Evolutionary conservation across 1,284 basidiomycete genomes (phyloP).

Genomic region (Ceraceosorus bombacis): DNA sequence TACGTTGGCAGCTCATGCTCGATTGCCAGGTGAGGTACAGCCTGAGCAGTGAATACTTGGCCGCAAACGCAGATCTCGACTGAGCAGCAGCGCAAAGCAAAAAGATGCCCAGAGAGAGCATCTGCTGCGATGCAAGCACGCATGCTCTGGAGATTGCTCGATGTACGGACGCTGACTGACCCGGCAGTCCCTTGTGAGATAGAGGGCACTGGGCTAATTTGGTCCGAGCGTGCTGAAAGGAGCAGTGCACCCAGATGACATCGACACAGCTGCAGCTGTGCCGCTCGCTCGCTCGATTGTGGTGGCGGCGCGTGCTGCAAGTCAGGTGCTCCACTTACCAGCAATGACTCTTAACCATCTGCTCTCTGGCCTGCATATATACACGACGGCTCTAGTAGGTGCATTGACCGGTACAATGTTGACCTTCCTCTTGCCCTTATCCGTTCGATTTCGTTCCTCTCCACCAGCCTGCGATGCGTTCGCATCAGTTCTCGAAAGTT

Average conservation of each 20-base stretch:
- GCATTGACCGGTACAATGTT: constrained; percentile 53
- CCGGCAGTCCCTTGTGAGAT: constrained; percentile 25
- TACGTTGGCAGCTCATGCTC: no score
- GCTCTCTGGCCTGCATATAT: constrained; percentile 81
- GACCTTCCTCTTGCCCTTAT: constrained; percentile 15
- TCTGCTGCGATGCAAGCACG: background rate
- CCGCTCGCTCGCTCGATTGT: no score
- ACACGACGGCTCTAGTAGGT: constrained; percentile 80
- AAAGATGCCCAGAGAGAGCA: background rate
- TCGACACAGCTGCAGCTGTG: background rate
- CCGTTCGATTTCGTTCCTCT: constrained; percentile 2
- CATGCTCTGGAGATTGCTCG: background rate
- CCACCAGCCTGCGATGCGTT: constrained; percentile 2
- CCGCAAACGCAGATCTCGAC: background rate
- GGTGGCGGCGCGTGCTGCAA: no score
- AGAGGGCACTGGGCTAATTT: constrained; percentile 34
- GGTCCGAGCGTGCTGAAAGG: constrained; percentile 14
- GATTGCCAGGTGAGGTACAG: no score
- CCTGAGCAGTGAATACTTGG: no score
- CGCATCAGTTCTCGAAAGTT: background rate
- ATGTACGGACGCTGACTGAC: constrained; percentile 20
- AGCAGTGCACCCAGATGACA: background rate
- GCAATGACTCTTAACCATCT: constrained; percentile 81
- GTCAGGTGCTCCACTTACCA: constrained; percentile 55
- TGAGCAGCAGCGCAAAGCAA: background rate